phyloP scores from a whole-genome alignment of 1,284 basidiomycete species.

The Fomitopsis pinicola region DNA sequence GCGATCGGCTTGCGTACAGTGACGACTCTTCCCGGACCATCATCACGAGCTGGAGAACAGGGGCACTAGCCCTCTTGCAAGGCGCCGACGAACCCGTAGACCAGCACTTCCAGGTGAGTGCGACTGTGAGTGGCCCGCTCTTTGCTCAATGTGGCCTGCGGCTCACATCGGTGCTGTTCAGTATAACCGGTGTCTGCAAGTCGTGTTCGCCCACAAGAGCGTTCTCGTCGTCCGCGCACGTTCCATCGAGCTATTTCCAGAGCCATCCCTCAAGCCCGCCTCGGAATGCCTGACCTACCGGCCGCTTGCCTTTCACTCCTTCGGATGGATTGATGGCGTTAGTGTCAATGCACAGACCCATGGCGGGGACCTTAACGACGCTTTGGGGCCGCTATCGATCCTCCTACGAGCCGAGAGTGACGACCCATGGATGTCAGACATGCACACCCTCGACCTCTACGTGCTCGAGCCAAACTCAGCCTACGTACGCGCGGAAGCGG shows the following conservation, averaged over 20 bases:
- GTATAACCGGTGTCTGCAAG: constrained; percentile 46
- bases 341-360: constrained; percentile 19
- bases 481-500: constrained; percentile 8
- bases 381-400: constrained; percentile 35
- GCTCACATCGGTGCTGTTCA: constrained; percentile 14
- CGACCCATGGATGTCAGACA: constrained; percentile 52
- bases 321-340: constrained; percentile 62
- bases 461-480: constrained; percentile 33
- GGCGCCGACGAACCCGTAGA: constrained; percentile 29
- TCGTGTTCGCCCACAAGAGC: constrained; percentile 42
- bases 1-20: constrained; percentile 47
- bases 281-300: constrained; percentile 19
- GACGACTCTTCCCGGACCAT: constrained; percentile 46
- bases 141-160: constrained; percentile 6
- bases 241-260: constrained; percentile 50
- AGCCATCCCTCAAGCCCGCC: constrained; percentile 30
- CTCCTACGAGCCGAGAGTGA: constrained; percentile 52
- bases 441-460: constrained; percentile 45
- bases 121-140: not conserved
- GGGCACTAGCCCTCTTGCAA: constrained; percentile 41
- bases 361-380: not conserved
- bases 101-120: constrained; percentile 33
- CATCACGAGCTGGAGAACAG: constrained; percentile 49
- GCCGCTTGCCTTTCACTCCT: constrained; percentile 43
- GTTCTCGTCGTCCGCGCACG: constrained; percentile 54